Evolutionary conservation across 805 yeast genomes (phyloP), one percentile per base, ranked within the genome.

Genomic region (Millerozyma acaciae): DNA sequence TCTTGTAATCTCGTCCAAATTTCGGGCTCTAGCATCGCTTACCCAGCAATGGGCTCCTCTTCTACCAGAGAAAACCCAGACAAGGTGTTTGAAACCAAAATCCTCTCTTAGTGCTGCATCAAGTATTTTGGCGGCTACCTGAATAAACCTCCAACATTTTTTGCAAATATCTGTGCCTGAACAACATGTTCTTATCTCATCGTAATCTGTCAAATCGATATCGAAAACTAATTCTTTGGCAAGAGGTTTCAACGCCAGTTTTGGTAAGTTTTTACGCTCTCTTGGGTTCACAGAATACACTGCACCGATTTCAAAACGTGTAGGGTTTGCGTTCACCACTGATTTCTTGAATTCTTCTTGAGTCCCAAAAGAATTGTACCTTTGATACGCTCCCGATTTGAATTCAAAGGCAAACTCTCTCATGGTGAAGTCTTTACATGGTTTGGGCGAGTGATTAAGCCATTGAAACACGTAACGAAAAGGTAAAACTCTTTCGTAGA

Each of bases 11-110:
- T 93, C 97, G 42, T 76, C 83, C 40, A 93, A 58, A 2, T 55
- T 48, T 36, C 97, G 65, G 1, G 97, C 96, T 30, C 89, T 65
- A 35, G 73, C 60, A 54, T 93, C 98, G 58, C 95, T 84, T 16
- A 93, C 73, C 98, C 98, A 93, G 51, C 97, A 94, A 69, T 93
- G 98, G 10, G 94, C 95, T 58, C 98, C 98, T 74, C 98, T 84
- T 69, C 98, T 83, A 29, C 98, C 98, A 1, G 96, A 87, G 53
- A 86, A 93, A 4, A 90, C 96, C 97, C 97, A 93, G 31, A 93
- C 68, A 52, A 87, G 67, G 57, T 86, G 80, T 39, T 78, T 64
- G 56, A 85, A 89, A 1, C 96, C 97, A 59, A 93, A 93, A 57
- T 90, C 97, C 32, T 86, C 87, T 33, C 76, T 64, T 33, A 93